Conservation (phyloP, 306 rosid species). For the Senna tora region DNA sequence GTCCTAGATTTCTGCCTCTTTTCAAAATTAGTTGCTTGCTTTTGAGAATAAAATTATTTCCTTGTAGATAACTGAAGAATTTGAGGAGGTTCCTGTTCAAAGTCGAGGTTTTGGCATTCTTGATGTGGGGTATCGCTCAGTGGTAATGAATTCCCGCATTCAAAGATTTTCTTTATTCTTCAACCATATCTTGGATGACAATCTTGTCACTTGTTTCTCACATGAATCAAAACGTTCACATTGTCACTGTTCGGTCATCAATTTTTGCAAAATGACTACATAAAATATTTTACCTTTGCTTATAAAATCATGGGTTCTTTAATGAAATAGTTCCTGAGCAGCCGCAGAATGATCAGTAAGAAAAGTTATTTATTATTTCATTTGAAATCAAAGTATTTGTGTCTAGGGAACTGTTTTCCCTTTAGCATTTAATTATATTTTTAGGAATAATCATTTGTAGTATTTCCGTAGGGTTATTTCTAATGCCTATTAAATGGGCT, state of each 20-base stretch:
- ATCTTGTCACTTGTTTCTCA: slow-evolving; percentile 2
- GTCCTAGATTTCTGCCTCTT: slow-evolving; percentile 18
- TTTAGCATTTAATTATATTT: not conserved
- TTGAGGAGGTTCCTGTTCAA: slow-evolving; percentile 94
- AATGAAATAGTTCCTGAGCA: not conserved
- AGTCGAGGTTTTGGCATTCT: slow-evolving; percentile 98
- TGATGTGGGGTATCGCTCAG: slow-evolving; percentile 93
- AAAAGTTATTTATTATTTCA: not conserved
- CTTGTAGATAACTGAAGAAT: slow-evolving; percentile 83
- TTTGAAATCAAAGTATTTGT: not conserved
- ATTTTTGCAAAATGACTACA: slow-evolving; percentile 24
- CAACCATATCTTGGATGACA: slow-evolving; percentile 19
- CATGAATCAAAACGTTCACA: slow-evolving; percentile 1
- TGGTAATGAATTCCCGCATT: slow-evolving; percentile 49
- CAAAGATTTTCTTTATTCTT: slow-evolving; percentile 25
- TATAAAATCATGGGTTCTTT: not conserved
- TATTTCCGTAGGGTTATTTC: not conserved
- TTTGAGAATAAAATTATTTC: slow-evolving; percentile 31
- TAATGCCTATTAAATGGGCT: not conserved
- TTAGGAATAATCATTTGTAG: not conserved
- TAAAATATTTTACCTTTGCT: not conserved
- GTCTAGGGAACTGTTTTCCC: not conserved
- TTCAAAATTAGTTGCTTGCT: slow-evolving; percentile 30
- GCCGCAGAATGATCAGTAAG: not conserved
- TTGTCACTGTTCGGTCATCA: slow-evolving; percentile 8